Evolutionary conservation across 257 asterid genomes (phyloP).

Genomic region (Primulina tabacum): DNA sequence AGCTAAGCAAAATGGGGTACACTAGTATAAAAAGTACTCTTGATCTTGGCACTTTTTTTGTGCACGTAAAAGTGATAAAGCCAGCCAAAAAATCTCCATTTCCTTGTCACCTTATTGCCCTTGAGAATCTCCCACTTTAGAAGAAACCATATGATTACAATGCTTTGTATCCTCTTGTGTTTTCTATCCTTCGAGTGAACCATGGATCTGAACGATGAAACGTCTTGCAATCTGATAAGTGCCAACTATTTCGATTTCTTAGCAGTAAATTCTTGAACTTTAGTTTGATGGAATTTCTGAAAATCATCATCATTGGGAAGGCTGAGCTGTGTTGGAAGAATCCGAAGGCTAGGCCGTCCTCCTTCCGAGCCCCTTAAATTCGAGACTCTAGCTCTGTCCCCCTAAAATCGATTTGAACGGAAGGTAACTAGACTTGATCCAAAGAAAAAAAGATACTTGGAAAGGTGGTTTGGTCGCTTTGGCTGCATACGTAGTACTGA

Average conservation of each 20-base stretch:
- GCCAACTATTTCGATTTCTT: neutral
- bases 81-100: constrained; percentile 21
- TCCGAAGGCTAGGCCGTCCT: neutral
- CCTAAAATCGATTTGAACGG: neutral
- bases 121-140: neutral
- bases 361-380: neutral
- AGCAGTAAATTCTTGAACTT: neutral
- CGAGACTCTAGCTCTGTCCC: neutral
- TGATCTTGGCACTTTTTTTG: neutral
- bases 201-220: neutral
- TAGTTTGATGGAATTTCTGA: neutral
- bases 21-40: no score
- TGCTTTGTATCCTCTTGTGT: no score
- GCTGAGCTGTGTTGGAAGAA: neutral
- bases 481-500: no score
- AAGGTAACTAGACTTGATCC: neutral
- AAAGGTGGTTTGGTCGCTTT: no score
- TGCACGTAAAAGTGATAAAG: constrained; percentile 29
- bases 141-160: neutral
- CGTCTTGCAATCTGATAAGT: neutral
- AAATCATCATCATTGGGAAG: neutral
- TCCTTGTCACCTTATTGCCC: constrained; percentile 8
- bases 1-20: neutral
- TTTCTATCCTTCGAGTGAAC: no score
- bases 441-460: neutral